Evolutionary conservation across 441 rosid genomes (phyloP).

Genomic region (Erysimum cheiri): DNA sequence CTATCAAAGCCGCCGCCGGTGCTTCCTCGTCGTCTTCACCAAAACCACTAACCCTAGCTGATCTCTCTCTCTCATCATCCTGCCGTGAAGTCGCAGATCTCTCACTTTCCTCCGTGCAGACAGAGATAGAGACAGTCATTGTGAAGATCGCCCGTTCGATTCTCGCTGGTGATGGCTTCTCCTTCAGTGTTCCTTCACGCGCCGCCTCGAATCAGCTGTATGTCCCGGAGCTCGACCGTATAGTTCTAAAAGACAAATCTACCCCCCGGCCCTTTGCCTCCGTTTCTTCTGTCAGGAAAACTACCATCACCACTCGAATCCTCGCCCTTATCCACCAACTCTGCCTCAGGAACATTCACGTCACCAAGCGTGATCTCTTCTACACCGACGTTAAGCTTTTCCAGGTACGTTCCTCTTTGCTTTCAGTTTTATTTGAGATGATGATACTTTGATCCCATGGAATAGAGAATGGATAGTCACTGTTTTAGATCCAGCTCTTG

Average conservation of each 20-base stretch:
- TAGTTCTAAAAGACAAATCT: conserved; percentile 89
- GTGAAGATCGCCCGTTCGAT: conserved; percentile 78
- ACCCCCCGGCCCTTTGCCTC: conserved; percentile 88
- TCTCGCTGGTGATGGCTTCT: conserved; percentile 84
- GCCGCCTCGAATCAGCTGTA: conserved; percentile 92
- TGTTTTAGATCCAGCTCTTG: conserved; percentile 9
- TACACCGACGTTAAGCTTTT: conserved; percentile 97
- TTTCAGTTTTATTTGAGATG: conserved; percentile 19
- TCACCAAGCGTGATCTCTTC: conserved; percentile 96
- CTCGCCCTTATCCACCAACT: conserved; percentile 89
- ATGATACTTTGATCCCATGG: not conserved
- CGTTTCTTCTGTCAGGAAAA: conserved; percentile 82
- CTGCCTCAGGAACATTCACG: conserved; percentile 79
- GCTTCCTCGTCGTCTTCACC: conserved; percentile 58
- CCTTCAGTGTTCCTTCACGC: conserved; percentile 93
- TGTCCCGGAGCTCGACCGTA: conserved; percentile 98
- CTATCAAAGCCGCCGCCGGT: conserved; percentile 33
- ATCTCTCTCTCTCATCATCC: conserved; percentile 70
- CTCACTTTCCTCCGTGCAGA: conserved; percentile 82
- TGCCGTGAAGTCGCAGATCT: conserved; percentile 93
- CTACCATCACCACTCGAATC: conserved; percentile 85
- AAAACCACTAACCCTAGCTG: conserved; percentile 75
- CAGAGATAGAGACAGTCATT: conserved; percentile 71
- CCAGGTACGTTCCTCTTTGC: conserved; percentile 36
- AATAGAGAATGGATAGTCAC: not conserved